Evolutionary conservation across 208 protist species (phyloP), one percentile per base, ranked within the genome.

Genomic region (Crithidia bombi): DNA sequence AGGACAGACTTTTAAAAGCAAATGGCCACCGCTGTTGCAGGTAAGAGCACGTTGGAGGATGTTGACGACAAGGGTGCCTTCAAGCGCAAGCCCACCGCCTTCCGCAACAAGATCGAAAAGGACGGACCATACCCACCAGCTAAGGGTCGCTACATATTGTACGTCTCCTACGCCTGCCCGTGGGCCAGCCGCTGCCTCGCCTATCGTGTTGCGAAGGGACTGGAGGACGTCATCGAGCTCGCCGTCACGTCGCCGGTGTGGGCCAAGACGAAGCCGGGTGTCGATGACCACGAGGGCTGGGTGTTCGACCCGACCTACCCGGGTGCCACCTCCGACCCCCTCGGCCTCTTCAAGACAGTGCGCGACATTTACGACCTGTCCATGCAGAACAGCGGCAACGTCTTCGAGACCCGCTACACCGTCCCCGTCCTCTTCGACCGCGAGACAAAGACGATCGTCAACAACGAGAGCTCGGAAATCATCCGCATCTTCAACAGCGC

Each of bases 381-480:
- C 55, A 85, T 82, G 68, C 21, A 78, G 35, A 76, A 77, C 43
- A 75, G 54, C 28, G 81, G 78, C 66, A 73, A 81, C 32, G 61
- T 41, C 47, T 83, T 81, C 70, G 71, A 80, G 36, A 86, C 77
- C 10, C 76, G 73, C 69, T 90, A 75, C 75, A 96, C 96, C 23
- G 89, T 97, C 12, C 94, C 94, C 12, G 62, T 98, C n/a, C 80
- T 98, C n/a, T 98, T 82, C 49, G 96, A 98, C 77, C 90, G 81
- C 35, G 68, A 95, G 66, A 86, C 66, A 17, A 67, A 67, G 15
- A 88, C 65, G 5, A 97, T 98, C 71, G 94, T 98, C 41, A 97
- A 93, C 80, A 98, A 98, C 79, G 94, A 97, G 67, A 91, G 81
- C 46, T 83, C 77, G 14, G 92, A 97, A 46, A 96, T 97, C 80